These are phyloP conservation scores for Trichoderma lentiforme DNA, from an alignment of 2,329 filamentous ascomycete species.

Conservation along the genomic window DNA sequence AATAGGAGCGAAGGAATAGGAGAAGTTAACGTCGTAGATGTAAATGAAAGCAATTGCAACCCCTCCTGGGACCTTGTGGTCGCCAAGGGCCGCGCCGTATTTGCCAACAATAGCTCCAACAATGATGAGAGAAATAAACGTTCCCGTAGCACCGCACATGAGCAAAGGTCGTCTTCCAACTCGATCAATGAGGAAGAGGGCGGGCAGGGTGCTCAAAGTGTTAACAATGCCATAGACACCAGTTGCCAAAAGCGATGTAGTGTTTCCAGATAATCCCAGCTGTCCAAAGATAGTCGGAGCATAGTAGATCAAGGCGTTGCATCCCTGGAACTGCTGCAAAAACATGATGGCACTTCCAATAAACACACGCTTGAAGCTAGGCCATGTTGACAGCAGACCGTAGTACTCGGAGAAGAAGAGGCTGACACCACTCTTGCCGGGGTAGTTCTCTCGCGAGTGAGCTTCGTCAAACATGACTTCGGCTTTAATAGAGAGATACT, in stretches of 20 bases:
- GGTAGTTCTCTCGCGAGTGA: slow-evolving; percentile 28
- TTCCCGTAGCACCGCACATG: slow-evolving; percentile 60
- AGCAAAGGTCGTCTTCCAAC: slow-evolving; percentile 62
- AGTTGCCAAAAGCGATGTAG: slow-evolving; percentile 50
- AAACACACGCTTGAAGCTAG: slow-evolving; percentile 41
- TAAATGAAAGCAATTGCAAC: slow-evolving; percentile 64
- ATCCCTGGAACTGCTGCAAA: slow-evolving; percentile 51
- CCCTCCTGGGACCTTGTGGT: slow-evolving; percentile 41
- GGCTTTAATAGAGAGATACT: slow-evolving; percentile 37
- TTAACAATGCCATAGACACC: slow-evolving; percentile 57
- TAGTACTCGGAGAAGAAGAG: slow-evolving; percentile 33
- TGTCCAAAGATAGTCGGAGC: slow-evolving; percentile 44
- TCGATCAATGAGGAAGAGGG: slow-evolving; percentile 50
- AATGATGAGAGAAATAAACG: slow-evolving; percentile 56
- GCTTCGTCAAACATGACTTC: slow-evolving; percentile 37
- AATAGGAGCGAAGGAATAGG: slow-evolving; percentile 60
- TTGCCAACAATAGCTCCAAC: slow-evolving; percentile 50
- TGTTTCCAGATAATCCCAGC: slow-evolving; percentile 41
- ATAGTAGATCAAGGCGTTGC: slow-evolving; percentile 48
- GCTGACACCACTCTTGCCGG: slow-evolving; percentile 29
- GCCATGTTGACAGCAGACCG: slow-evolving; percentile 30
- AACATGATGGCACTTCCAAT: slow-evolving; percentile 56
- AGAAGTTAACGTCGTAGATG: slow-evolving; percentile 61
- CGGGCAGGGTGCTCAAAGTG: slow-evolving; percentile 42
- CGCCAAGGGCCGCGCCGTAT: slow-evolving; percentile 38